Conservation (phyloP, 495 filamentous ascomycete species). For the Tricharina praecox region DNA sequence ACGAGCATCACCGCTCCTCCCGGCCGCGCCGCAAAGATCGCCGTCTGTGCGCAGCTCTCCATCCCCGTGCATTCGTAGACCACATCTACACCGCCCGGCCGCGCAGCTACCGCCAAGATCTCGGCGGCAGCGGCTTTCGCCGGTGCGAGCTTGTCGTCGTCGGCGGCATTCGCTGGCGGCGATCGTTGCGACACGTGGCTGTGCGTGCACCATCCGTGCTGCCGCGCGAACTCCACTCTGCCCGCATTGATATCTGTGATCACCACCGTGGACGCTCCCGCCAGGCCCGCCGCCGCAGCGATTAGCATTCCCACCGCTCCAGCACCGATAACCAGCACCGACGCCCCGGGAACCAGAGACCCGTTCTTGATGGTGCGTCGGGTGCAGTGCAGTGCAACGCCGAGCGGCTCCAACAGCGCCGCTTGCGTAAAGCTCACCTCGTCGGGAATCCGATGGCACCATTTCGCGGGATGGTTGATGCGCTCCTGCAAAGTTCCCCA, state of each 20-base stretch:
- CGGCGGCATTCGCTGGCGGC: constrained; percentile 27
- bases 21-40: constrained; percentile 62
- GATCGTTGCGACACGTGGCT: constrained; percentile 42
- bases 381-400: constrained; percentile 70
- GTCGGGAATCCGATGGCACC: constrained; percentile 64
- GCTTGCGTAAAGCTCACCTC: constrained; percentile 55
- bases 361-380: constrained; percentile 37
- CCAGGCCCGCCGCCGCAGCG: constrained; percentile 50
- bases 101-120: constrained; percentile 36
- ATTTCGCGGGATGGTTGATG: constrained; percentile 71
- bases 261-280: constrained; percentile 48
- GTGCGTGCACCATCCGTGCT: constrained; percentile 53
- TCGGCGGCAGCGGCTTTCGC: constrained; percentile 41
- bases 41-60: constrained; percentile 67
- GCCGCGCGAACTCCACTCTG: constrained; percentile 55
- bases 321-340: constrained; percentile 70
- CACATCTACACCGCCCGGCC: constrained; percentile 50
- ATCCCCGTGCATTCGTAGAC: constrained; percentile 89
- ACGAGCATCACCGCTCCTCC: constrained; percentile 76
- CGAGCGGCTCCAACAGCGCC: constrained; percentile 69
- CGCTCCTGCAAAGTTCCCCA: constrained; percentile 81
- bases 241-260: constrained; percentile 73
- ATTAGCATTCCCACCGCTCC: constrained; percentile 72
- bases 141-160: constrained; percentile 44
- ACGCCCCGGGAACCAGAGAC: constrained; percentile 31